Percentiles rank a stretch among this genome's conserved stretches.
phyloP scores from a whole-genome alignment of 345 rosid genomes.

The Psidium guajava region DNA sequence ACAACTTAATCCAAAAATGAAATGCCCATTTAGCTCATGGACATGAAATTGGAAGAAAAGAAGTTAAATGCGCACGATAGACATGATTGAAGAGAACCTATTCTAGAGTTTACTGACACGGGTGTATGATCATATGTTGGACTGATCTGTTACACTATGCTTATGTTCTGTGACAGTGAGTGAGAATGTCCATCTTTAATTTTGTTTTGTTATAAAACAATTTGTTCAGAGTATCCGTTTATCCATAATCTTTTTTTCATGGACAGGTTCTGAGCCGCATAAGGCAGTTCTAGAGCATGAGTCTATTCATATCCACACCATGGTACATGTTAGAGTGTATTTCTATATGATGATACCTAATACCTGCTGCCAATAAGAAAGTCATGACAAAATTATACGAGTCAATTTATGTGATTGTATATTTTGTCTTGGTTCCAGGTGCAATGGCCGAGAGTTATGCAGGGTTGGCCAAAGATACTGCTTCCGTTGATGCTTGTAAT shows the following conservation, averaged over 20 bases:
- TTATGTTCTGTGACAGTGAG: not conserved
- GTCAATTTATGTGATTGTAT: not conserved
- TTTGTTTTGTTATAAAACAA: not conserved
- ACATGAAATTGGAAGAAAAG: not conserved
- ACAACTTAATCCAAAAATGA: not conserved
- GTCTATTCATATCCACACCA: slow-evolving; percentile 71
- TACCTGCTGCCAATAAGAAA: not conserved
- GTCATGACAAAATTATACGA: not conserved
- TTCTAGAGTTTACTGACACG: not conserved
- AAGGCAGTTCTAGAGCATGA: slow-evolving; percentile 48
- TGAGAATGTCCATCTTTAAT: not conserved
- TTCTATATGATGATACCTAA: not conserved
- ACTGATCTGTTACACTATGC: not conserved
- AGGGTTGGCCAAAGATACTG: slow-evolving; percentile 45
- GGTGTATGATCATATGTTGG: not conserved
- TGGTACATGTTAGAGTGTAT: slow-evolving; percentile 36
- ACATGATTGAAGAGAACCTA: not conserved
- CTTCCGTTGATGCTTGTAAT: slow-evolving; percentile 55
- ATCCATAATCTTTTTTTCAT: not conserved
- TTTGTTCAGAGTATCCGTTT: not conserved
- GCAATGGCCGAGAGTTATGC: slow-evolving; percentile 43
- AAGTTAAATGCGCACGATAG: not conserved
- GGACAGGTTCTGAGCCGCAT: slow-evolving; percentile 76
- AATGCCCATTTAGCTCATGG: not conserved
- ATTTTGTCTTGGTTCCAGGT: slow-evolving; percentile 22